Evolutionary conservation across 495 filamentous ascomycete genomes (phyloP), one percentile per base, ranked within the genome.

Genomic region (Podospora pseudoanserina): DNA sequence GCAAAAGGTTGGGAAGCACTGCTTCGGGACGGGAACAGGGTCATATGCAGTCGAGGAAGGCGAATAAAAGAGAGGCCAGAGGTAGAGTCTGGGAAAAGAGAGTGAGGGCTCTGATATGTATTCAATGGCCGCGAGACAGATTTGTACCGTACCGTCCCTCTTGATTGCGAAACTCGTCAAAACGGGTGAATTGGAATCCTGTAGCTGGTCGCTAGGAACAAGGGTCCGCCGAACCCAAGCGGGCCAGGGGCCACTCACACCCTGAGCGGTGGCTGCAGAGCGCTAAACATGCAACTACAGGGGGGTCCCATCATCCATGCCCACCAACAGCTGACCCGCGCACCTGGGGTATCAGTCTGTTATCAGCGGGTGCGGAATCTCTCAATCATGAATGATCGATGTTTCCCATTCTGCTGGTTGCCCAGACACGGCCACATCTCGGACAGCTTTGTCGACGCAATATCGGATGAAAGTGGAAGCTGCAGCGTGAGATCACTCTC

Each of bases 111-210:
- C 9, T 49, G 39, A 76, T 74, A 74, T 70, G 55, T 72, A 5
- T 32, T 7, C 23, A 23, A 76, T 19, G 28, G 19, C 18, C 15
- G 20, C 15, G 61, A 16, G 32, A 63, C 32, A 32, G 3, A 32
- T 32, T 13, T 27, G 27, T 26, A 58, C 55, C 55, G n/a, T 20
- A 58, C 55, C 55, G 55, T 58, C 55, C n/a, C n/a, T 58, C 11
- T 32, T 49, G 39, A 62, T 63, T 69, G 71, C 72, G 74, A 76
- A 74, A 72, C 74, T 76, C 67, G 72, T 70, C 65, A 74, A 76
- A 65, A 74, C 72, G 71, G 71, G 44, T 76, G 72, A 76, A 76
- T 70, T 66, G 68, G 69, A 71, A 63, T 67, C 73, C 74, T 63
- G 71, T 66, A 70, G 53, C 68, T 68, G 65, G 70, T 68, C 65